Base-by-base conservation (phyloP, 1,284 basidiomycete genomes). In the Tilletia walkeri region DNA sequence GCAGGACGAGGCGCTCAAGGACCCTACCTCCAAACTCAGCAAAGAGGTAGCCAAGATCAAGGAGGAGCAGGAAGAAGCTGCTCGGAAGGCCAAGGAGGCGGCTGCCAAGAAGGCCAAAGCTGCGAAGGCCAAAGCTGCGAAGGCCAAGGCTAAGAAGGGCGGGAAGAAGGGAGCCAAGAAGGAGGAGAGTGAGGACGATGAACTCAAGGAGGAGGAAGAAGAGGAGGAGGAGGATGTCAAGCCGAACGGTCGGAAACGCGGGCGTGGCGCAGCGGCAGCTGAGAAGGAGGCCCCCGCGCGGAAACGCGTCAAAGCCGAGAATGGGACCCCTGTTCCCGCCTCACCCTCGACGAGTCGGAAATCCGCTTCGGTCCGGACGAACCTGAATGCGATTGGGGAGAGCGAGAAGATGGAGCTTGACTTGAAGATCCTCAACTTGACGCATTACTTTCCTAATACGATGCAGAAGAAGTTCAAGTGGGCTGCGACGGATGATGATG, bases 401-500 rank as follows among this genome's bases (percentile, higher is more conserved):
- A 76, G 75, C 65, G 82, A 83, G 41, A 81, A 81, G 73, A 81
- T 83, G 79, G 80, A 83, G 65, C 68, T 83, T 14, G 69, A 34
- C 41, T n/a, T 67, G 20, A 50, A 67, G 66, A 38, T 67, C 12
- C 45, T 66, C n/a, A 48, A 66, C 41, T 18, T 50, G 48, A 47
- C n/a, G 39, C 48, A 66, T 20, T 66, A 63, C 71, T 83, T 83
- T 69, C 79, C 82, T n/a, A 76, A 76, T 53, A 77, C 80, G 34
- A 75, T 83, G 70, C 80, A 81, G 59, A 83, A 83, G 71, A 83
- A 83, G 74, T 83, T 83, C 75, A 79, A 79, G 56, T 80, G 78
- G 79, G 78, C 78, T 0, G 70, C 70, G 16, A 59, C 67, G n/a
- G 68, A 67, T 48, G 67, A 71, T 39, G 72, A 71, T 41, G 67